These are phyloP conservation scores for Metroxylon sagu DNA, from an alignment of 176 grass and related monocot species.

Conservation along the genomic window DNA sequence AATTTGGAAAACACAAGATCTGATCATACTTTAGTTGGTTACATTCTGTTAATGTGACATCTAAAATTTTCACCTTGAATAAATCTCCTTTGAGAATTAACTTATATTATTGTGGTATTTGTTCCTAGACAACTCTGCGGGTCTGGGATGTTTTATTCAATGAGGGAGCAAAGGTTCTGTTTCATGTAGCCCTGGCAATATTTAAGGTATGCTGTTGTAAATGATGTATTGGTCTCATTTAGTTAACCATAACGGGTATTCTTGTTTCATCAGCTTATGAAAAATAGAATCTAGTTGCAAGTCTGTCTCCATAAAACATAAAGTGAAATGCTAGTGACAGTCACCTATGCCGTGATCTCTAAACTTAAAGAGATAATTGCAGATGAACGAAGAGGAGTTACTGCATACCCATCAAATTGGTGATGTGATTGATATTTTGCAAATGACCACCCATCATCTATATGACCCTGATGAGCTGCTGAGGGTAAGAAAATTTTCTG, in stretches of 20 bases:
- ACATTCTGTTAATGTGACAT: too few relatives aligned
- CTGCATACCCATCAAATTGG: constrained; percentile 70
- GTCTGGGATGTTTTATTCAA: constrained; percentile 99
- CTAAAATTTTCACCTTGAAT: too few relatives aligned
- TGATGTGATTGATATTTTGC: constrained; percentile 89
- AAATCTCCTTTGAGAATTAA: too few relatives aligned
- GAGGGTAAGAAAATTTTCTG: constrained; percentile 35
- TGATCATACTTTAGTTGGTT: too few relatives aligned
- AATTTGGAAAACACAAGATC: too few relatives aligned
- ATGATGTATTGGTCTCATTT: too few relatives aligned
- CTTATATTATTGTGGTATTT: background rate
- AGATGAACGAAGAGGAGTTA: constrained; percentile 95
- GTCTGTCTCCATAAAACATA: too few relatives aligned
- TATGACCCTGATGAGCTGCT: constrained; percentile 88
- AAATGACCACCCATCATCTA: constrained; percentile 62
- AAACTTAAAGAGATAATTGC: constrained; percentile 1
- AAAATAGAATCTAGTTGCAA: too few relatives aligned
- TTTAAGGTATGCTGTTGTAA: constrained; percentile 57
- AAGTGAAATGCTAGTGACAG: too few relatives aligned
- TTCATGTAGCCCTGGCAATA: constrained; percentile 88
- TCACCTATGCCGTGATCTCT: background rate
- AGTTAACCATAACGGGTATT: too few relatives aligned
- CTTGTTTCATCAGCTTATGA: too few relatives aligned
- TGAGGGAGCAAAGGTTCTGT: constrained; percentile 94
- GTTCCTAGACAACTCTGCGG: constrained; percentile 67